Base-by-base conservation (phyloP, 352 stramenopile genomes). In the Globisporangium mamillatum region DNA sequence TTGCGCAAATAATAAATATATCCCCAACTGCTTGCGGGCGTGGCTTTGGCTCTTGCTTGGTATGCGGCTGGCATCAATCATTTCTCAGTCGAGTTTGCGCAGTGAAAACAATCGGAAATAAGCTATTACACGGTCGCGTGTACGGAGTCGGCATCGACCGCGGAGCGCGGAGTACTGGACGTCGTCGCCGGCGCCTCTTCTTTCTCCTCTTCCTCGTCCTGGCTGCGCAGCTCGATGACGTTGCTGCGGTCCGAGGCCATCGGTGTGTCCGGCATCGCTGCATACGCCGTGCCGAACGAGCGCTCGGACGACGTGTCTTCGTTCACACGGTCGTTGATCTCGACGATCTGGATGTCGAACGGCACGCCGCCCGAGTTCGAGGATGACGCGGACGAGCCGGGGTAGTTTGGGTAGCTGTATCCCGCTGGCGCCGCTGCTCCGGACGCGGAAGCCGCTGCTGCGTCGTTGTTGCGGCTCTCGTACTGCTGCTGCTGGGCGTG, bases 261-360 rank as follows among this genome's bases (percentile, higher is more conserved):
- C 20, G 63, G 63, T 20, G 63, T 68, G 10, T 58, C 55, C 12
- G 63, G 55, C 63, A 68, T 68, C 25, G 41, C 63, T 5, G 55
- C 29, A 20, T 68, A 68, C n/a, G 63, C 62, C 8, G 38, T 25
- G 41, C 41, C 41, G 59, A 64, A 63, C 12, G 63, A 68, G 55
- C 27, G 38, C 59, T 64, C 65, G 48, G 65, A 70, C 14, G 56
- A 65, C 65, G 65, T 48, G 65, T 70, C 65, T 46, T 70, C 65
- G 36, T 55, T 65, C 67, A 76, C 74, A 27, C 75, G 67, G 70
- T 81, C 73, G 18, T 76, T 83, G 50, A 83, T 76, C 50, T 78
- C 71, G 60, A 83, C 73, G 50, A 82, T 72, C 8, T 68, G 77
- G 48, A 82, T 81, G 62, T 83, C 71, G 36, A 83, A 82, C 48